Conservation (phyloP, 179 eudicot species). For the Carnegiea gigantea region DNA sequence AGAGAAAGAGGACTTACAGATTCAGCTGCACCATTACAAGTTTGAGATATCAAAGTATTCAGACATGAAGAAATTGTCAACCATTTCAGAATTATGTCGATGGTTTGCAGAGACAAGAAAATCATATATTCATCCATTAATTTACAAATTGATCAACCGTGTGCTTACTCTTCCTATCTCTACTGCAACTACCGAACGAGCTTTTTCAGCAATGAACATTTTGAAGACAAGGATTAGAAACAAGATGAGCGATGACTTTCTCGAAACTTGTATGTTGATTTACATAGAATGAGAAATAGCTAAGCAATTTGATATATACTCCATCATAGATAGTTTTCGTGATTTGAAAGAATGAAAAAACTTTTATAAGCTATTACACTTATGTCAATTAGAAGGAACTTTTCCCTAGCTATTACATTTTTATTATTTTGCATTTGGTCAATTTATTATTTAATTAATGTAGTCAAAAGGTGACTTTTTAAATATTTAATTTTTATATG, state of each 20-base stretch:
- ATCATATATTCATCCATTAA: not conserved
- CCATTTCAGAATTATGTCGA: not conserved
- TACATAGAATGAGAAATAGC: not conserved
- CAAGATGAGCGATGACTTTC: slow-evolving; percentile 3
- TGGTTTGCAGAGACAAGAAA: not conserved
- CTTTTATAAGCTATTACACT: not conserved
- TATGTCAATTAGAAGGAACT: too few relatives aligned
- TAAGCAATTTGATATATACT: not conserved
- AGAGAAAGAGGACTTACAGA: not conserved
- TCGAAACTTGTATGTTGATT: not conserved
- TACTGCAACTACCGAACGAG: too few relatives aligned
- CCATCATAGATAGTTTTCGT: not conserved
- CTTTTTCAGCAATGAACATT: not conserved
- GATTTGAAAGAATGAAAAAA: not conserved
- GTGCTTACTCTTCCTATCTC: too few relatives aligned
- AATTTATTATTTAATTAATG: too few relatives aligned
- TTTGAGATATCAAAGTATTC: too few relatives aligned
- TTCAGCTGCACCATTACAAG: not conserved
- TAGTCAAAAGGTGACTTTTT: too few relatives aligned
- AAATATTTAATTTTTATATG: too few relatives aligned
- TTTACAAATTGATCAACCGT: not conserved
- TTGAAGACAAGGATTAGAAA: not conserved
- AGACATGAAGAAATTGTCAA: not conserved
- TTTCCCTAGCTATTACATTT: too few relatives aligned
- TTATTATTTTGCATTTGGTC: too few relatives aligned